Evolutionary conservation across 2,329 filamentous ascomycete genomes (phyloP), one percentile per base, ranked within the genome.

Genomic region (Rugonectria rugulosa): DNA sequence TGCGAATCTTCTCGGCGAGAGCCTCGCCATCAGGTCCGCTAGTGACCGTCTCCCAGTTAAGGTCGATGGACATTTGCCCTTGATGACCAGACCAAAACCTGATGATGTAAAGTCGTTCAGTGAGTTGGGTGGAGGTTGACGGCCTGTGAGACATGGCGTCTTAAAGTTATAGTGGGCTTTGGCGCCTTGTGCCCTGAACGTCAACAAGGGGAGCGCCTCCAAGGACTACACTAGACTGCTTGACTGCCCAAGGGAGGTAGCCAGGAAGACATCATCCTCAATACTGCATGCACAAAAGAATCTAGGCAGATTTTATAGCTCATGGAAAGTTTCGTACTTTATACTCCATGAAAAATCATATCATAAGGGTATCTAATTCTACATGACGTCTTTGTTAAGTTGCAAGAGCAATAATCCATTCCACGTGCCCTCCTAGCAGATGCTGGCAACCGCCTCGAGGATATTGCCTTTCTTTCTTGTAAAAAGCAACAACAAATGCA

Each of bases 31-130:
- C 94, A 43, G 92, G 86, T 23, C 95, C 95, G 59, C 87, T 88
- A 19, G 94, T 98, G 70, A 98, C 85, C 60, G 89, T 90, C 70
- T 95, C 89, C 95, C 95, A 99, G 76, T 96, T 92, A 73, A 99
- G 89, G 71, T 98, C 93, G 79, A 99, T 94, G 66, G 95, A 98
- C 95, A 99, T 99, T 64, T 57, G 59, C 49, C 38, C 20, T 32
- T 41, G n/a, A 19, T 37, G 32, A 21, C 19, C 29, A 23, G 19
- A 42, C 36, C n/a, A 12, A 27, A 17, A 24, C 26, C 27, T 53
- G 57, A 61, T 54, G 48, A 43, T 15, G 56, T 62, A 26, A 47
- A 26, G 43, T 48, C 12, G 23, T 46, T 9, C n/a, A 31, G 24
- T 48, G 43, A 17, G 32, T 17, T 26, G 31, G 26, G 7, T 47